Conservation (phyloP, 2,329 filamentous ascomycete species). For the Remersonia thermophila region DNA sequence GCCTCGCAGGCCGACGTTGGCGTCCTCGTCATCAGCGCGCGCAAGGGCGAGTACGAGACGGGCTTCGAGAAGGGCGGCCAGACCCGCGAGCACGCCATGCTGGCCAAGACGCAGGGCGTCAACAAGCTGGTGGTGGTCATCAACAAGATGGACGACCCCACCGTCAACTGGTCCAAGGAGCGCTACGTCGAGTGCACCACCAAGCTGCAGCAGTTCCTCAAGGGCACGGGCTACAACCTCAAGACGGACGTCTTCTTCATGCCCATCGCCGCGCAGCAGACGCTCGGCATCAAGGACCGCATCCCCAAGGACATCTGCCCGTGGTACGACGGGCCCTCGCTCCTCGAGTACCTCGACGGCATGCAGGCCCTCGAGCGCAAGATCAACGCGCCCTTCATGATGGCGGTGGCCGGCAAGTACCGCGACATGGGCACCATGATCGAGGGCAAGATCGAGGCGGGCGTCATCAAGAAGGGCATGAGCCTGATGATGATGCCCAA, state of each 20-base stretch:
- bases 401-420: slow-evolving; percentile 94
- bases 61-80: slow-evolving; percentile 95
- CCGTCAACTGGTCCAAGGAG: slow-evolving; percentile 89
- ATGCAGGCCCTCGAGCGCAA: slow-evolving; percentile 93
- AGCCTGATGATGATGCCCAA: slow-evolving; percentile 92
- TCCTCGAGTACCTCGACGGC: slow-evolving; percentile 88
- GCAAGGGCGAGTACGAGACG: slow-evolving; percentile 98
- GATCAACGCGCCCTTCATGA: slow-evolving; percentile 98
- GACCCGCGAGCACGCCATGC: slow-evolving; percentile 92
- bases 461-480: slow-evolving; percentile 77
- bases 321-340: slow-evolving; percentile 81
- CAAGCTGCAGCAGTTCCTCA: slow-evolving; percentile 79
- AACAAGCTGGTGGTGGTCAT: slow-evolving; percentile 91
- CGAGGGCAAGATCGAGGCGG: slow-evolving; percentile 84
- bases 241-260: slow-evolving; percentile 92
- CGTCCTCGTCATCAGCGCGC: slow-evolving; percentile 87
- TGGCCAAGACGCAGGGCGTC: slow-evolving; percentile 96
- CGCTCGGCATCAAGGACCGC: slow-evolving; percentile 76
- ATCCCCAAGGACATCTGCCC: slow-evolving; percentile 63
- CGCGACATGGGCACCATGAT: slow-evolving; percentile 94
- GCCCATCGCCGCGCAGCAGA: slow-evolving; percentile 85
- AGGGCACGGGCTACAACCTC: slow-evolving; percentile 84
- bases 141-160: slow-evolving; percentile 99
- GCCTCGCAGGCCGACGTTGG: slow-evolving; percentile 89
- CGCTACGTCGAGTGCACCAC: slow-evolving; percentile 87